Evolutionary conservation across 2,329 filamentous ascomycete genomes (phyloP).

Genomic region (Ceratocystis cubensis): DNA sequence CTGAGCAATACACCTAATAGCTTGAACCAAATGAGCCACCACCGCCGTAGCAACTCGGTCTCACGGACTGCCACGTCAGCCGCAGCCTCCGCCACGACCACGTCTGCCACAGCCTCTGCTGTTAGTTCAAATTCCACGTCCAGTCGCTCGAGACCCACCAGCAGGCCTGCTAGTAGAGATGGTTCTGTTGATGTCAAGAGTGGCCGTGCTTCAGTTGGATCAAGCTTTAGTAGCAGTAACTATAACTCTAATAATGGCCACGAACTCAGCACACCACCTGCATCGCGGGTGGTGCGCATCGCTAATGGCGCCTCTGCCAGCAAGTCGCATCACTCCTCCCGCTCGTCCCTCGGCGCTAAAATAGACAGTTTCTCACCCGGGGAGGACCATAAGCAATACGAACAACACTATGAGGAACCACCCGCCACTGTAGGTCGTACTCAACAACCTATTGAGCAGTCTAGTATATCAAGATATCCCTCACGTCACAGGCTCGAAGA

Average conservation of each 20-base stretch:
- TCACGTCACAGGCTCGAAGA: slow-evolving; percentile 45
- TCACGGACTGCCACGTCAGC: slow-evolving; percentile 28
- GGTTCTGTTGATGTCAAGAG: slow-evolving; percentile 32
- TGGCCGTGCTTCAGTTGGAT: slow-evolving; percentile 14
- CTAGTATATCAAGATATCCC: slow-evolving; percentile 37
- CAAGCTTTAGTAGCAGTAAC: slow-evolving; percentile 18
- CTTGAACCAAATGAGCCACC: slow-evolving; percentile 33
- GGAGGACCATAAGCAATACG: not conserved
- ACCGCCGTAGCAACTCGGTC: slow-evolving; percentile 40
- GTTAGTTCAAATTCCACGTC: slow-evolving; percentile 23
- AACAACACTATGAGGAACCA: slow-evolving; percentile 12
- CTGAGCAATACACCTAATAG: slow-evolving; percentile 41
- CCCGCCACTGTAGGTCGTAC: slow-evolving; percentile 12
- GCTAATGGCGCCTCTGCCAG: slow-evolving; percentile 36
- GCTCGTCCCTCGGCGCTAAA: slow-evolving; percentile 21
- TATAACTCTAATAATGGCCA: slow-evolving; percentile 19
- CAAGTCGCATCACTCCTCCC: slow-evolving; percentile 24
- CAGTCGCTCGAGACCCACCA: slow-evolving; percentile 27
- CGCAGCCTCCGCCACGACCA: slow-evolving; percentile 10
- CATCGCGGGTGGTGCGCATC: slow-evolving; percentile 43
- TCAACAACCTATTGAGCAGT: slow-evolving; percentile 9
- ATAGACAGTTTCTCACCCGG: slow-evolving; percentile 23
- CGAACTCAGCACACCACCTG: slow-evolving; percentile 43
- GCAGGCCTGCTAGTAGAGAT: slow-evolving; percentile 33
- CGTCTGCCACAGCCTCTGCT: slow-evolving; percentile 18